Evolutionary conservation across 164 flowering plant genomes (phyloP).

Genomic region (Annona cherimola): DNA sequence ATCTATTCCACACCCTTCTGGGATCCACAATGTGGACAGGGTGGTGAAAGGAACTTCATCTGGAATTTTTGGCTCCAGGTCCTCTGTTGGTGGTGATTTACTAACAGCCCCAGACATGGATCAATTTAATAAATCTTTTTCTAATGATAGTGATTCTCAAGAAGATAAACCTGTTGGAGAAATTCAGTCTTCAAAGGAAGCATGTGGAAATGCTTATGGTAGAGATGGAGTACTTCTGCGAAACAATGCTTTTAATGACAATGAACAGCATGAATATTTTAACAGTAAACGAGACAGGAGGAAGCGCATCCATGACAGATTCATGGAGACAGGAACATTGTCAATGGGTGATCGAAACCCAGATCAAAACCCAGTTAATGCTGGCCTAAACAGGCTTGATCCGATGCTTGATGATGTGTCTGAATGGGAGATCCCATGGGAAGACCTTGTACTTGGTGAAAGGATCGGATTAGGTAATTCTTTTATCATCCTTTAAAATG

Average conservation of each 20-base stretch:
- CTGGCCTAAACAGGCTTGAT: conserved; percentile 39
- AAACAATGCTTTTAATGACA: conserved; percentile 14
- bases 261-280: conserved; percentile 24
- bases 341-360: conserved; percentile 33
- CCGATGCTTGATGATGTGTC: conserved; percentile 72
- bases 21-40: conserved; percentile 12
- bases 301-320: conserved; percentile 37
- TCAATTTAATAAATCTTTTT: conserved; percentile 19
- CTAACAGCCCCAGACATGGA: conserved; percentile 9
- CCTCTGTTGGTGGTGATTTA: conserved; percentile 19
- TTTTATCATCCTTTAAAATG: conserved; percentile 2
- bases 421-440: conserved; percentile 93
- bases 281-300: conserved; percentile 27
- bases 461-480: conserved; percentile 92
- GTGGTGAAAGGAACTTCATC: conserved; percentile 1
- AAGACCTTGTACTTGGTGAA: conserved; percentile 88
- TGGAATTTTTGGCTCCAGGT: background rate
- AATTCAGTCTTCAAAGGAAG: conserved; percentile 15
- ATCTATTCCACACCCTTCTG: conserved; percentile 14
- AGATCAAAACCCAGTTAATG: conserved; percentile 25
- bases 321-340: conserved; percentile 28
- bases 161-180: conserved; percentile 3
- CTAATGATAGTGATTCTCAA: conserved; percentile 19
- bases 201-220: conserved; percentile 14
- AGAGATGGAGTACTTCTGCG: conserved; percentile 25